A percentile compares a stretch with the other conserved stretches of the same genome.
Evolutionary conservation across 2,329 filamentous ascomycete genomes (phyloP).

Genomic region (Helminthosporium solani): DNA sequence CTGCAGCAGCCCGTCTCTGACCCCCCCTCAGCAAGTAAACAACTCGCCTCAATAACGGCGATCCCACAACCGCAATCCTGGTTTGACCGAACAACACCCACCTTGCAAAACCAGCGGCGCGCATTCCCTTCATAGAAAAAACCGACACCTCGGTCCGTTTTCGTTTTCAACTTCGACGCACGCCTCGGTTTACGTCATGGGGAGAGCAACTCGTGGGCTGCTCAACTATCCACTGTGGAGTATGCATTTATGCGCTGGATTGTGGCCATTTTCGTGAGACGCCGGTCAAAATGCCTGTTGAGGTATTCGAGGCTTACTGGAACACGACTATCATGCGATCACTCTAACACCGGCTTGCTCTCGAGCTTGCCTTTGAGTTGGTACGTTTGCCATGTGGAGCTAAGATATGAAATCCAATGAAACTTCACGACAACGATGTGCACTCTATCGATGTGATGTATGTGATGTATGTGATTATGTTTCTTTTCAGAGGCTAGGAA

Average conservation of each 20-base stretch:
- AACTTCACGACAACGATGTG: constrained; percentile 37
- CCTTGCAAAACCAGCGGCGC: constrained; percentile 17
- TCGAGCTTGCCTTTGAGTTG: constrained; percentile 38
- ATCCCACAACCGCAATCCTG: constrained; percentile 31
- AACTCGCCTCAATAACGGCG: constrained; percentile 47
- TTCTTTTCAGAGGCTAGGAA: no score
- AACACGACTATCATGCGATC: constrained; percentile 21
- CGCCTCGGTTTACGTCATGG: constrained; percentile 26
- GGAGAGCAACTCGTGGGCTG: constrained; percentile 27
- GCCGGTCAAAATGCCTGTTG: constrained; percentile 41
- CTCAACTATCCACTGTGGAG: constrained; percentile 20
- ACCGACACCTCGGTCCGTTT: constrained; percentile 20
- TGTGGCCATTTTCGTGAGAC: constrained; percentile 25
- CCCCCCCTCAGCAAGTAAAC: constrained; percentile 49
- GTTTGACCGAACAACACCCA: constrained; percentile 8
- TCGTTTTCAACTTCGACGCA: constrained; percentile 22
- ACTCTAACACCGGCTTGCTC: constrained; percentile 42
- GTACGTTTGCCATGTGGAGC: constrained; percentile 39
- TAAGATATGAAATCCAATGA: constrained; percentile 37
- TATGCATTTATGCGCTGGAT: constrained; percentile 26
- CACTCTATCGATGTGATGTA: constrained; percentile 6
- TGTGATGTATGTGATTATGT: no score
- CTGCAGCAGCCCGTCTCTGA: constrained; percentile 10
- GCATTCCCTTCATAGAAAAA: constrained; percentile 21
- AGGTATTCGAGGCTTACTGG: constrained; percentile 39